phyloP scores from a whole-genome alignment of 371 early-diverging fungal genomes.

The Funneliformis caledonium region DNA sequence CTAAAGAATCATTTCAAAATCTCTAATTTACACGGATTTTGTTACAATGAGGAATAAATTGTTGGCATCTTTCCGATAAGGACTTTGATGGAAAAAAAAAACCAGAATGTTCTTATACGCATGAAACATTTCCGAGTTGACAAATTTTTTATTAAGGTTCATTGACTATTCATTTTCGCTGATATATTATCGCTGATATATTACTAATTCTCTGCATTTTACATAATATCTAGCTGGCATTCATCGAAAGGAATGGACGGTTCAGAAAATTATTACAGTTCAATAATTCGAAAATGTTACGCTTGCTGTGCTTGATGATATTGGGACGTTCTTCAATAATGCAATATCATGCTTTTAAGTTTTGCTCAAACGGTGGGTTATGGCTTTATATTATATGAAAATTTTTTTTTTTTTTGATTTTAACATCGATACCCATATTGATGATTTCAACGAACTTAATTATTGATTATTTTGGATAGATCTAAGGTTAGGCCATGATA shows the following conservation, averaged over 20 bases:
- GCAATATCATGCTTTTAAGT: conserved; percentile 87
- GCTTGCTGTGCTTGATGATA: conserved; percentile 88
- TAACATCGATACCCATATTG: conserved; percentile 88
- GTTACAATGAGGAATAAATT: not conserved
- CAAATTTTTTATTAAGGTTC: not conserved
- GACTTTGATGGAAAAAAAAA: not conserved
- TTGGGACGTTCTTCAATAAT: conserved; percentile 95
- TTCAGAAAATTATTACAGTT: not conserved
- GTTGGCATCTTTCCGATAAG: conserved; percentile 9
- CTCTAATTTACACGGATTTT: not conserved
- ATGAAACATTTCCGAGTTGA: not conserved
- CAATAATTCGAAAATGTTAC: conserved; percentile 44
- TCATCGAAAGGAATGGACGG: not conserved
- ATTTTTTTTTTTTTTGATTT: too few relatives aligned
- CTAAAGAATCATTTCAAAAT: not conserved
- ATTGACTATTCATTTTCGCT: not conserved
- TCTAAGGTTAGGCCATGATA: conserved; percentile 66
- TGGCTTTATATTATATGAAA: not conserved
- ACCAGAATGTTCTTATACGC: not conserved
- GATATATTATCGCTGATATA: not conserved
- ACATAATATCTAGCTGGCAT: not conserved
- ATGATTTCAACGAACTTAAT: conserved; percentile 72
- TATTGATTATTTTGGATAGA: conserved; percentile 94
- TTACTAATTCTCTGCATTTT: not conserved
- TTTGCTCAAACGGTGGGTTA: conserved; percentile 83